Evolutionary conservation across 2,329 filamentous ascomycete species (phyloP).

Genomic region (Botrytis squamosa): DNA sequence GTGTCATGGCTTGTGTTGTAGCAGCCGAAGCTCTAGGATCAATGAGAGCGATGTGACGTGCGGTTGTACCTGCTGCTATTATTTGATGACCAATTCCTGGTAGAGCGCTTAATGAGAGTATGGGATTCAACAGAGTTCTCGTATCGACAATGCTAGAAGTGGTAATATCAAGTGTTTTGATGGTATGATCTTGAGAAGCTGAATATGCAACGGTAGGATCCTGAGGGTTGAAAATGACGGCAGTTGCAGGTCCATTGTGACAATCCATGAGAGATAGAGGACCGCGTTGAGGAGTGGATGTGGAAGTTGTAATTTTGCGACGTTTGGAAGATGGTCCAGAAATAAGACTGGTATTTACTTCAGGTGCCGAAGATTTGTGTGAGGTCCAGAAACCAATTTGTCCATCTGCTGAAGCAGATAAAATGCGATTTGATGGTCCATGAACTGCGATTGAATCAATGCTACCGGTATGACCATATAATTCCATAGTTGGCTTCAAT

Average conservation of each 20-base stretch:
- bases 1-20: constrained; percentile 80
- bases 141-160: constrained; percentile 77
- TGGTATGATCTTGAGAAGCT: constrained; percentile 83
- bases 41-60: constrained; percentile 86
- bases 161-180: constrained; percentile 87
- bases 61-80: constrained; percentile 74
- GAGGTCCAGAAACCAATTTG: constrained; percentile 86
- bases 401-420: constrained; percentile 83
- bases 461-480: constrained; percentile 76
- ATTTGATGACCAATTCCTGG: constrained; percentile 53
- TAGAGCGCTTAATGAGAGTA: constrained; percentile 76
- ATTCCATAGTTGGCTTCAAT: constrained; percentile 72
- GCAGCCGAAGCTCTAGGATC: constrained; percentile 80
- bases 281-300: constrained; percentile 64
- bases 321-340: constrained; percentile 70
- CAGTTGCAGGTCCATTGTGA: constrained; percentile 73
- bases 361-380: constrained; percentile 71
- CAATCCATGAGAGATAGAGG: constrained; percentile 69
- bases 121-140: constrained; percentile 76
- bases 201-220: constrained; percentile 91
- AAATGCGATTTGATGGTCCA: constrained; percentile 69
- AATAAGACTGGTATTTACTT: constrained; percentile 69
- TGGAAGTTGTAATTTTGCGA: constrained; percentile 61
- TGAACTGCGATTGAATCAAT: constrained; percentile 76
- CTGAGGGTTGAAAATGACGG: constrained; percentile 78